phyloP scores from a whole-genome alignment of 1,284 basidiomycete species.

The Erythrobasidium hasegawianum region DNA sequence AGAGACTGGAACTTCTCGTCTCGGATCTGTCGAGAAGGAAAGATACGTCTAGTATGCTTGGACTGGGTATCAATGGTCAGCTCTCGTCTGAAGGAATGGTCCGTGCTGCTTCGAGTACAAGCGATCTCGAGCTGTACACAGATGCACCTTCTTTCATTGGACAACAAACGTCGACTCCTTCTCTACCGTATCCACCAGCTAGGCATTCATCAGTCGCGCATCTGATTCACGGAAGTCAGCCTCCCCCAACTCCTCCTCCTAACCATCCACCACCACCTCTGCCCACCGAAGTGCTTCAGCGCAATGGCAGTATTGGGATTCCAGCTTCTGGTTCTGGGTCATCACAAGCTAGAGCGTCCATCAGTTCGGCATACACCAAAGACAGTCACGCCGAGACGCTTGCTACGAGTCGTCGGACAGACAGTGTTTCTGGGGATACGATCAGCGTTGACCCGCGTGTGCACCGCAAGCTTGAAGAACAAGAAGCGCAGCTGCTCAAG shows the following conservation, averaged over 20 bases:
- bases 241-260: conserved; percentile 82
- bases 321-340: conserved; percentile 22
- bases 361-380: conserved; percentile 15
- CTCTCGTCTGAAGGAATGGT: conserved; percentile 1
- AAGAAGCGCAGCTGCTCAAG: conserved; percentile 60
- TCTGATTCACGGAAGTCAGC: conserved; percentile 51
- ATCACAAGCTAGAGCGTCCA: conserved; percentile 36
- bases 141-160: conserved; percentile 10
- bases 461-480: conserved; percentile 64
- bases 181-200: conserved; percentile 2
- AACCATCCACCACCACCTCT: conserved; percentile 80
- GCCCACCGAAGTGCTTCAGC: conserved; percentile 53
- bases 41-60: conserved; percentile 6
- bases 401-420: conserved; percentile 4
- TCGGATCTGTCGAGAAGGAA: background rate
- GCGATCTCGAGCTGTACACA: conserved; percentile 1
- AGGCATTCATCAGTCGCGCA: conserved; percentile 20
- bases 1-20: background rate
- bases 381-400: conserved; percentile 32
- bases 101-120: conserved; percentile 1
- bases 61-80: conserved; percentile 21
- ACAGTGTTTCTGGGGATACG: conserved; percentile 33
- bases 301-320: background rate
- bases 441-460: conserved; percentile 57
- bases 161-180: background rate